Evolutionary conservation across 2,329 filamentous ascomycete species (phyloP).

Genomic region (Tolypocladium ovalisporum): DNA sequence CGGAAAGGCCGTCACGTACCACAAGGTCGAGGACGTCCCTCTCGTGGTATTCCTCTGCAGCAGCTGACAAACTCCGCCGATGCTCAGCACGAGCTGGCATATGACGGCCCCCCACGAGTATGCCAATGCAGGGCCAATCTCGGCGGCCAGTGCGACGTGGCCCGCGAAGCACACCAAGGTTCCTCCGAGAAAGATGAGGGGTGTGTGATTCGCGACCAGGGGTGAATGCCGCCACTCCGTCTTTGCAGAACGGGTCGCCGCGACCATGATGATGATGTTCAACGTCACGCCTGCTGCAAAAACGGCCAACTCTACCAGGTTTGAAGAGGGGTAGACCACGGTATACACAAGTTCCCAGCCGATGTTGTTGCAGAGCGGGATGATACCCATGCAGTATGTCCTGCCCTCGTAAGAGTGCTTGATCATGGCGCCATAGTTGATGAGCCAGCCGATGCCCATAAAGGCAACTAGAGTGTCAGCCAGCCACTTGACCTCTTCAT

Average conservation of each 20-base stretch:
- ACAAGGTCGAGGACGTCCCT: constrained; percentile 5
- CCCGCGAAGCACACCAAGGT: constrained; percentile 5
- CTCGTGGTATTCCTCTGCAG: constrained; percentile 5
- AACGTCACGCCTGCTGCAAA: constrained; percentile 3
- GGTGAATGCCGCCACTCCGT: constrained; percentile 6
- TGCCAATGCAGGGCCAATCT: constrained; percentile 6
- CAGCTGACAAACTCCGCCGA: constrained; percentile 6
- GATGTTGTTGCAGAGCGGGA: constrained; percentile 8
- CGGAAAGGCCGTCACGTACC: constrained; percentile 1
- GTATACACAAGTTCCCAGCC: constrained; percentile 7
- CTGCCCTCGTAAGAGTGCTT: constrained; percentile 3
- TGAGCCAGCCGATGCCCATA: constrained; percentile 7
- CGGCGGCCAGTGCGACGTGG: constrained; percentile 6
- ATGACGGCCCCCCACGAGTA: constrained; percentile 8
- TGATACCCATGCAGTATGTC: constrained; percentile 7
- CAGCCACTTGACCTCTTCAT: constrained; percentile 5
- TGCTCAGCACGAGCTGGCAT: constrained; percentile 5
- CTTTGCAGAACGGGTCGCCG: constrained; percentile 4
- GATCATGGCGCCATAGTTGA: constrained; percentile 7
- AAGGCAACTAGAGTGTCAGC: constrained; percentile 4
- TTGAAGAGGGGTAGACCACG: constrained; percentile 4
- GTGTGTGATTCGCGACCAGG: constrained; percentile 3
- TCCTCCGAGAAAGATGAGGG: constrained; percentile 3
- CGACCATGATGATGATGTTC: constrained; percentile 6
- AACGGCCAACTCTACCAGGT: constrained; percentile 5